Evolutionary conservation across 768 basidiomycete species (phyloP).

Genomic region (Rhodosporidiobolus odoratus): DNA sequence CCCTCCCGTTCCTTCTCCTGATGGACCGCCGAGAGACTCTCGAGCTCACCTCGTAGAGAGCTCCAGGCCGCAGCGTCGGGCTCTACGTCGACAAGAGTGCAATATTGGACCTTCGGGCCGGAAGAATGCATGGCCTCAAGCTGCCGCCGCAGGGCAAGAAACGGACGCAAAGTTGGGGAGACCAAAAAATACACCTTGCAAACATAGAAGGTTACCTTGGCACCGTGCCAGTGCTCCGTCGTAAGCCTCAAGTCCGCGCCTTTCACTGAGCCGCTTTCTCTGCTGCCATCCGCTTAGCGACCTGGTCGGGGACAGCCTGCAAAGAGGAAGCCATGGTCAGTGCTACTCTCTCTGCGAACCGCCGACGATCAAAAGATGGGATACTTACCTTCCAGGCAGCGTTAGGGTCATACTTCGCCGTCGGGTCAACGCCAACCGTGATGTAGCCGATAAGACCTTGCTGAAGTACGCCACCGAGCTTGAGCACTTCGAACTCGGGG

Average conservation of each 20-base stretch:
- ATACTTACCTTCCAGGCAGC: conserved; percentile 9
- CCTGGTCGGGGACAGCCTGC: conserved; percentile 6
- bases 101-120: no score
- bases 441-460: conserved; percentile 45
- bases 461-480: conserved; percentile 44
- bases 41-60: no score
- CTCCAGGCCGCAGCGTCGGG: no score
- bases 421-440: conserved; percentile 43
- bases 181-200: no score
- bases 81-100: no score
- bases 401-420: conserved; percentile 14
- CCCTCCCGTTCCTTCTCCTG: no score
- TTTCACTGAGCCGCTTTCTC: background rate
- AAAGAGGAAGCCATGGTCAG: background rate
- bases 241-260: background rate
- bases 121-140: no score
- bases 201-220: no score
- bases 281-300: background rate
- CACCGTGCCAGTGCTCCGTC: background rate
- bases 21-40: no score
- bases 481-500: conserved; percentile 44
- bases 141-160: no score
- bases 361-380: background rate
- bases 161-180: no score
- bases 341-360: background rate